A percentile compares a stretch with the other conserved stretches of the same genome.
Conservation (phyloP, 2,329 filamentous ascomycete species). For the Aureobasidium sp. region DNA sequence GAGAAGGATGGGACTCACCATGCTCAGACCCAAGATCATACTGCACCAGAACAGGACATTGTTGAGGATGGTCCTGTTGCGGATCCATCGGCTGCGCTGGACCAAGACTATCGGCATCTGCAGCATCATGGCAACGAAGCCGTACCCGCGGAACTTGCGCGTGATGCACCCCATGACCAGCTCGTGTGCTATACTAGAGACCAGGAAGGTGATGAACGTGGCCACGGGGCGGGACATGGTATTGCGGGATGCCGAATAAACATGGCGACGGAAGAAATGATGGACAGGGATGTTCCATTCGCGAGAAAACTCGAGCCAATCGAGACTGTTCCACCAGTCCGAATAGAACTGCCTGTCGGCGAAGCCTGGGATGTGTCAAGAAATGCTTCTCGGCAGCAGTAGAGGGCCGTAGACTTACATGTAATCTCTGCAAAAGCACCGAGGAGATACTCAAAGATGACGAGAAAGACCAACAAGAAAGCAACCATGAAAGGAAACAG, state of each 20-base stretch:
- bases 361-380: conserved; percentile 45
- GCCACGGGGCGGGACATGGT: conserved; percentile 68
- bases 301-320: conserved; percentile 84
- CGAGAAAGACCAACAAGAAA: conserved; percentile 89
- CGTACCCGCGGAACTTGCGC: conserved; percentile 90
- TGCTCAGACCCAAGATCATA: conserved; percentile 29
- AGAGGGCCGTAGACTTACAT: conserved; percentile 28
- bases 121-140: conserved; percentile 90
- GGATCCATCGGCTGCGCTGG: conserved; percentile 70
- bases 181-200: conserved; percentile 84
- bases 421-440: conserved; percentile 94
- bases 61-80: conserved; percentile 67
- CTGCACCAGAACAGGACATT: conserved; percentile 27
- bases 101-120: conserved; percentile 92
- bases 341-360: conserved; percentile 90
- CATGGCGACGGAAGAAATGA: conserved; percentile 87
- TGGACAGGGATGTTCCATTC: conserved; percentile 99
- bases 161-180: conserved; percentile 97
- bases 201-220: conserved; percentile 83
- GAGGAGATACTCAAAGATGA: conserved; percentile 95
- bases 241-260: conserved; percentile 74
- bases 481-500: conserved; percentile 97
- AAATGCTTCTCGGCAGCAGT: background rate
- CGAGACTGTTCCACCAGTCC: conserved; percentile 63
- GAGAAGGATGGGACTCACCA: conserved; percentile 21